phyloP scores from a whole-genome alignment of 2,329 filamentous ascomycete genomes.

The Fusarium sp. region DNA sequence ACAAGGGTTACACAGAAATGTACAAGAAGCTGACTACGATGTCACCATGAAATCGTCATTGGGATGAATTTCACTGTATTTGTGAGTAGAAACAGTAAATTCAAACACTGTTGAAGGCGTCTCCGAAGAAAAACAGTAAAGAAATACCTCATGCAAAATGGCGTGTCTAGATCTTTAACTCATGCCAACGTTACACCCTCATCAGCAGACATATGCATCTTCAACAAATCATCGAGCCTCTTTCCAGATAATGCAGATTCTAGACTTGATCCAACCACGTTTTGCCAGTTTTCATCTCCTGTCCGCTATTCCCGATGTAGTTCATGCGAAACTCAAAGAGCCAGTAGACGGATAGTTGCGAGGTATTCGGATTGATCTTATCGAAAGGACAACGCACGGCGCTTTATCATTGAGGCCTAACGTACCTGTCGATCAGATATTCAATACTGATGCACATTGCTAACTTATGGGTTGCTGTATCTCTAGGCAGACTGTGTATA shows the following conservation, averaged over 20 bases:
- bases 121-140: neutral
- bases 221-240: neutral
- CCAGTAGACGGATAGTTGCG: neutral
- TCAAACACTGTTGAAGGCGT: neutral
- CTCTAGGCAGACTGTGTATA: neutral
- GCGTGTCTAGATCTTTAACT: slow-evolving; percentile 18
- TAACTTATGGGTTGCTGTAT: neutral
- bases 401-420: neutral
- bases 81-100: neutral
- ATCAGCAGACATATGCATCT: slow-evolving; percentile 26
- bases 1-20: slow-evolving; percentile 10
- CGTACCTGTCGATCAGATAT: neutral
- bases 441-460: neutral
- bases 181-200: slow-evolving; percentile 5
- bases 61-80: neutral
- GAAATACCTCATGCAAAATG: neutral
- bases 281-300: slow-evolving; percentile 12
- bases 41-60: slow-evolving; percentile 26
- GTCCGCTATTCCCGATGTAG: slow-evolving; percentile 1
- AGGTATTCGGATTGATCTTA: neutral
- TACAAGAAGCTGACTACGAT: slow-evolving; percentile 10
- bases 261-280: slow-evolving; percentile 8
- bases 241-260: slow-evolving; percentile 7
- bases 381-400: neutral
- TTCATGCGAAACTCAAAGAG: neutral